A percentile compares a stretch with the other conserved stretches of the same genome.
phyloP scores from a whole-genome alignment of 441 rosid species.

The Mallotus japonicus region DNA sequence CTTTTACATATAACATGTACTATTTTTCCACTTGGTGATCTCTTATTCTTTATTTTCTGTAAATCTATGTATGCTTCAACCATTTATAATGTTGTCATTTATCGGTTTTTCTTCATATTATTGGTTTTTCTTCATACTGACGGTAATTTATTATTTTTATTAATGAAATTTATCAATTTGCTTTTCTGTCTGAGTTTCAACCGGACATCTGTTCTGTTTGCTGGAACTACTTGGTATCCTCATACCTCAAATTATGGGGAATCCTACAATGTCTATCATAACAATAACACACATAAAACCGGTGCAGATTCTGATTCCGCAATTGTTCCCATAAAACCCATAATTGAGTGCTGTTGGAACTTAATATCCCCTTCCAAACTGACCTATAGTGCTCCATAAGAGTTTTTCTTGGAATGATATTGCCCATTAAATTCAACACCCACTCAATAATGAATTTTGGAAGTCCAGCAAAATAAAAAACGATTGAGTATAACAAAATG shows the following conservation, averaged over 20 bases:
- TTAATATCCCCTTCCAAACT: neutral
- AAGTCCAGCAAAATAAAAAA: neutral
- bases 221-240: neutral
- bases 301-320: neutral
- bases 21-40: neutral
- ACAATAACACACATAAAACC: neutral
- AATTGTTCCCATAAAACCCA: neutral
- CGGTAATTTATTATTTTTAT: neutral
- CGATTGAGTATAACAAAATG: neutral
- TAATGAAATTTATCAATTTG: neutral
- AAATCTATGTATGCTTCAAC: neutral
- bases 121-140: neutral
- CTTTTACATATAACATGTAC: neutral
- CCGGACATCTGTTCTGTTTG: neutral
- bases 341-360: no score
- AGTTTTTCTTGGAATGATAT: neutral
- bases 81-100: no score
- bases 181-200: neutral
- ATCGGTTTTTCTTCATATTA: no score
- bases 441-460: neutral
- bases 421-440: neutral
- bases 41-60: neutral
- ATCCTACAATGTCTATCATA: neutral
- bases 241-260: neutral
- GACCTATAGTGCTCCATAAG: neutral